Evolutionary conservation across 2,329 filamentous ascomycete species (phyloP).

Genomic region (Pseudogymnoascus sp.): DNA sequence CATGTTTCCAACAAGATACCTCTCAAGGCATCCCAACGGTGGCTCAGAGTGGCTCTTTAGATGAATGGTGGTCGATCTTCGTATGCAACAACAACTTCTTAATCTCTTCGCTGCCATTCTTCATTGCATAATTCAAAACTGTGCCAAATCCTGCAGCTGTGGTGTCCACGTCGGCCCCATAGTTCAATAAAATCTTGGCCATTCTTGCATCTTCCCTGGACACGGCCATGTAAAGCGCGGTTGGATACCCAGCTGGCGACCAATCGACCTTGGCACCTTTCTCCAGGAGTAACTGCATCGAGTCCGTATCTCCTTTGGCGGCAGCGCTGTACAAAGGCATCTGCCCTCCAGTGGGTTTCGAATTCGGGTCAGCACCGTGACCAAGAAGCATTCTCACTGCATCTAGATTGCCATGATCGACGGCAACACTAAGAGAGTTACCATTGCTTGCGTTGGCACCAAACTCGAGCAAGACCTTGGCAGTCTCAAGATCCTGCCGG

Average conservation of each 20-base stretch:
- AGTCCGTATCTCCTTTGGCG: slow-evolving; percentile 12
- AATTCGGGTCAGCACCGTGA: slow-evolving; percentile 12
- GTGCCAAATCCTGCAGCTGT: neutral
- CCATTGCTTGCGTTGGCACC: neutral
- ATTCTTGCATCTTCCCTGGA: slow-evolving; percentile 10
- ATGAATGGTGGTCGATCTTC: neutral
- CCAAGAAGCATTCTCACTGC: slow-evolving; percentile 13
- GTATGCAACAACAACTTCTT: neutral
- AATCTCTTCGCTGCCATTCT: neutral
- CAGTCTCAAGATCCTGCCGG: neutral
- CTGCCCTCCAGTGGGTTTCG: neutral
- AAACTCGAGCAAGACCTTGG: neutral
- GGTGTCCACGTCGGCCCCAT: neutral
- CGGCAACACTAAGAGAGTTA: slow-evolving; percentile 11
- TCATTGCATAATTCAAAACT: neutral
- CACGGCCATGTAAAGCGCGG: slow-evolving; percentile 13
- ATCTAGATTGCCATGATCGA: slow-evolving; percentile 9
- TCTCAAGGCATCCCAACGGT: neutral
- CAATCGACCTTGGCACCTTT: slow-evolving; percentile 12
- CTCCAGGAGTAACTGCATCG: slow-evolving; percentile 11
- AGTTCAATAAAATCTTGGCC: neutral
- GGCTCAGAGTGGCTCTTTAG: neutral
- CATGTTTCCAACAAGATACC: neutral
- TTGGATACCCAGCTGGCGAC: slow-evolving; percentile 10
- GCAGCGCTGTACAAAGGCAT: slow-evolving; percentile 11